Conservation (phyloP, 176 grass and related monocot species). For the Oryza punctata region DNA sequence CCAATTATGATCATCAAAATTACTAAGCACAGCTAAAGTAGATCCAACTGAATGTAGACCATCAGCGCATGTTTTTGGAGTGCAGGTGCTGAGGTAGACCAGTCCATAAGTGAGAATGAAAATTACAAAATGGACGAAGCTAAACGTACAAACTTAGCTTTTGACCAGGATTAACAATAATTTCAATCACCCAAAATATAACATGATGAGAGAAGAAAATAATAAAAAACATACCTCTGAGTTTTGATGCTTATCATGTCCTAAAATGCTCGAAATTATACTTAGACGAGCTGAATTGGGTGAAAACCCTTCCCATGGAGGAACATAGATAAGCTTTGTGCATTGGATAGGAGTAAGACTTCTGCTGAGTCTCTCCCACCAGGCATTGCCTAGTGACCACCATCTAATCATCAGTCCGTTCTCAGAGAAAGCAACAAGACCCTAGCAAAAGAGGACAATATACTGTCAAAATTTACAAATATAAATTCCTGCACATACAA, state of each 20-base stretch:
- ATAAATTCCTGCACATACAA: neutral
- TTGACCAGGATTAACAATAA: slow-evolving; percentile 10
- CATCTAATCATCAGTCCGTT: slow-evolving; percentile 99
- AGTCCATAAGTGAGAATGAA: slow-evolving; percentile 19
- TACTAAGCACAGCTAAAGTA: neutral
- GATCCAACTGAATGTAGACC: neutral
- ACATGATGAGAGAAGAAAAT: slow-evolving; percentile 12
- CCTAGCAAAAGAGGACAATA: slow-evolving; percentile 41
- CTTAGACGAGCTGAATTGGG: slow-evolving; percentile 87
- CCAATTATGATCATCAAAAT: neutral
- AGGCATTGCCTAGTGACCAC: slow-evolving; percentile 94
- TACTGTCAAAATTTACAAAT: slow-evolving; percentile 23
- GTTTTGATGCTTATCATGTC: slow-evolving; percentile 60
- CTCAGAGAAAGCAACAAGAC: slow-evolving; percentile 92
- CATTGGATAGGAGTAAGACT: slow-evolving; percentile 86
- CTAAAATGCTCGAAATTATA: slow-evolving; percentile 74
- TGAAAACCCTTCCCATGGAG: slow-evolving; percentile 97
- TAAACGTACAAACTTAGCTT: neutral
- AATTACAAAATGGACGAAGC: neutral
- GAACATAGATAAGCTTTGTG: slow-evolving; percentile 97
- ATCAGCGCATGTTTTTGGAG: neutral
- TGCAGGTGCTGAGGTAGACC: neutral
- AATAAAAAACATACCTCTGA: slow-evolving; percentile 57
- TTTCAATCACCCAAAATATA: slow-evolving; percentile 13
- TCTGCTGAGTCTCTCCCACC: slow-evolving; percentile 97